A percentile compares a stretch with the other conserved stretches of the same genome.
Evolutionary conservation across 768 basidiomycete genomes (phyloP).

Genomic region (Flagelloscypha sp.): DNA sequence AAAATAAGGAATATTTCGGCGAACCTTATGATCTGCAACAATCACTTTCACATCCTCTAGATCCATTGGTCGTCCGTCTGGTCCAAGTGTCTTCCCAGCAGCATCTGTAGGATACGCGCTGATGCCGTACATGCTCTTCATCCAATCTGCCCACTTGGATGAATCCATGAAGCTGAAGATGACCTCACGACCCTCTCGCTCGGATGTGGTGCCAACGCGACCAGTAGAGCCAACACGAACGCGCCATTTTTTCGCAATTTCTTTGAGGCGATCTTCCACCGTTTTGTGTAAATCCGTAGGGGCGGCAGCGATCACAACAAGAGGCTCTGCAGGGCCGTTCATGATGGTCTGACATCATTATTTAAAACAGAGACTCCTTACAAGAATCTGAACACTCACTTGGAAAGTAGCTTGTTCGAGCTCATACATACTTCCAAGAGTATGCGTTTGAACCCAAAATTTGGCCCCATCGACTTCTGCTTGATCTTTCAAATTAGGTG

Average conservation of each 20-base stretch:
- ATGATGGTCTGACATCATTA: slow-evolving; percentile 81
- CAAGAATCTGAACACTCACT: no score
- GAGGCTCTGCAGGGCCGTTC: slow-evolving; percentile 65
- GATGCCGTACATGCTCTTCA: slow-evolving; percentile 87
- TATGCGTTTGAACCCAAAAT: slow-evolving; percentile 9
- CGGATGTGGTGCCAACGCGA: slow-evolving; percentile 24
- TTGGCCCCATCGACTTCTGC: slow-evolving; percentile 5
- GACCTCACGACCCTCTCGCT: slow-evolving; percentile 39
- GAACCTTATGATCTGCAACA: slow-evolving; percentile 70
- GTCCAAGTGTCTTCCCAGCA: no score
- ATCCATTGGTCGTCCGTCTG: slow-evolving; percentile 12
- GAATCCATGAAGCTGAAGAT: slow-evolving; percentile 89
- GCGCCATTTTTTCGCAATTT: slow-evolving; percentile 57
- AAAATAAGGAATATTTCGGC: slow-evolving; percentile 2
- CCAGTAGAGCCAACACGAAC: slow-evolving; percentile 31
- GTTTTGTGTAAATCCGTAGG: slow-evolving; percentile 25
- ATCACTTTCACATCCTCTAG: slow-evolving; percentile 44
- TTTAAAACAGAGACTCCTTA: no score
- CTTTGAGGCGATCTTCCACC: slow-evolving; percentile 39
- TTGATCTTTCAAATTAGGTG: no score
- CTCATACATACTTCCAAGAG: no score
- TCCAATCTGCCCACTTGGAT: slow-evolving; percentile 77
- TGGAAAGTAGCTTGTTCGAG: slow-evolving; percentile 74
- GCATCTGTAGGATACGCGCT: slow-evolving; percentile 20
- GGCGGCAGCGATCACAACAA: slow-evolving; percentile 69